Conservation (phyloP, 495 filamentous ascomycete genomes). For the Eremomyces bilateralis region DNA sequence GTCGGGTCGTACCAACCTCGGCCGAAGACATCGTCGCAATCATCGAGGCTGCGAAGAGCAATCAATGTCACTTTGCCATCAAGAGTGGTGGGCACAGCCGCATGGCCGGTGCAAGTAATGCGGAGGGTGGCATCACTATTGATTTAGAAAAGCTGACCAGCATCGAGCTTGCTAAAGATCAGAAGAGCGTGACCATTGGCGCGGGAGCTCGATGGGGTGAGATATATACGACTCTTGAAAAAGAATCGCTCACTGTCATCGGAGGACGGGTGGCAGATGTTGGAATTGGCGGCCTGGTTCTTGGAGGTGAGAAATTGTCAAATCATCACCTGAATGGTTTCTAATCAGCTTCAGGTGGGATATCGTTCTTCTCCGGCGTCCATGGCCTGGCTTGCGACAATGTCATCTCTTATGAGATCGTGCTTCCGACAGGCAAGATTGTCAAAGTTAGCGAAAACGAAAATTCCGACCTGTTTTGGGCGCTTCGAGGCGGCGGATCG, state of each 20-base stretch:
- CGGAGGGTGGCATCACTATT: constrained; percentile 5
- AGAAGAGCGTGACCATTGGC: constrained; percentile 6
- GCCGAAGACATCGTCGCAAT: constrained; percentile 5
- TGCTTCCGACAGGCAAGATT: constrained; percentile 11
- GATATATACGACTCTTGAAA: constrained; percentile 11
- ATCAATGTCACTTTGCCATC: constrained; percentile 4
- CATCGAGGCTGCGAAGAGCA: not conserved
- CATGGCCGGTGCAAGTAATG: constrained; percentile 1
- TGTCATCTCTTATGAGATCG: constrained; percentile 17
- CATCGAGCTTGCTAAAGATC: not conserved
- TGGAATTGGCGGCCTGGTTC: constrained; percentile 14
- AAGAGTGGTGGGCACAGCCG: not conserved
- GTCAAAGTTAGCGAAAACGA: constrained; percentile 9
- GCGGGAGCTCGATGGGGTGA: constrained; percentile 12
- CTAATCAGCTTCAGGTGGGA: constrained; percentile 10
- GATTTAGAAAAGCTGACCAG: constrained; percentile 1
- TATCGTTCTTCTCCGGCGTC: constrained; percentile 12
- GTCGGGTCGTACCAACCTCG: not conserved
- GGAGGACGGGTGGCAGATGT: constrained; percentile 11
- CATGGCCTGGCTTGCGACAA: constrained; percentile 15
- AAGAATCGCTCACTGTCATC: constrained; percentile 5
- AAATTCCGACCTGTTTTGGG: constrained; percentile 20
- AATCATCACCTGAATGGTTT: constrained; percentile 5
- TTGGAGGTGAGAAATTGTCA: constrained; percentile 11
- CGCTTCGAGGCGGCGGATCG: constrained; percentile 20